Evolutionary conservation across 495 filamentous ascomycete genomes (phyloP).

Genomic region (Durotheca rogersii): DNA sequence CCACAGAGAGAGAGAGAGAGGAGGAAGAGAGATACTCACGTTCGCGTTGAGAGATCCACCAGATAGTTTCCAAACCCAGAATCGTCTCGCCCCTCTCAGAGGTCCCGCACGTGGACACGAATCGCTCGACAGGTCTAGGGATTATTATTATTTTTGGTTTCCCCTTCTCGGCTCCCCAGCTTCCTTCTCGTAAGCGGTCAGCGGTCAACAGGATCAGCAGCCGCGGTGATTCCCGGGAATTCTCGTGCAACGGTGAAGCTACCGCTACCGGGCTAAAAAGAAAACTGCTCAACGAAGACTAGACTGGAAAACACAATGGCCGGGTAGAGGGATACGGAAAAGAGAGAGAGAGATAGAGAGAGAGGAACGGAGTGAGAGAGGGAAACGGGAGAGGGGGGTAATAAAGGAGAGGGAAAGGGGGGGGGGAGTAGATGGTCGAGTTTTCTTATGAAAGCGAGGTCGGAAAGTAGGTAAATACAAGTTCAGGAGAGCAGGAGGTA

Average conservation of each 20-base stretch:
- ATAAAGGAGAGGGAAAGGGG: conserved; percentile 13
- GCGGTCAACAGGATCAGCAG: conserved; percentile 31
- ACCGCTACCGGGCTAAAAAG: too few relatives aligned
- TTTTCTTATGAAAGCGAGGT: conserved; percentile 22
- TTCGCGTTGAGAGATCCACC: conserved; percentile 27
- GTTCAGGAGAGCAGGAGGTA: conserved; percentile 24
- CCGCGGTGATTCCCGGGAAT: conserved; percentile 19
- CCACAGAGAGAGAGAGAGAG: conserved; percentile 15
- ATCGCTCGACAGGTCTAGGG: conserved; percentile 1
- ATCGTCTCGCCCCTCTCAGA: conserved; percentile 26
- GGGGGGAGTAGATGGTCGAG: conserved; percentile 6
- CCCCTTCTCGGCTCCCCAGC: background rate
- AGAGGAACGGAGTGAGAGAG: conserved; percentile 19
- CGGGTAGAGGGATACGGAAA: too few relatives aligned
- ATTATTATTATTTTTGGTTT: conserved; percentile 19
- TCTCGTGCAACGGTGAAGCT: conserved; percentile 25
- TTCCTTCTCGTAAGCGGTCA: conserved; percentile 27
- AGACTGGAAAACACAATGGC: conserved; percentile 23
- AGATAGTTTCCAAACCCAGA: conserved; percentile 27
- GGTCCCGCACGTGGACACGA: conserved; percentile 29
- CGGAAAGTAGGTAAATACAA: conserved; percentile 36
- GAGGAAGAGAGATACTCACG: conserved; percentile 31
- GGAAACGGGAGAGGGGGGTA: too few relatives aligned
- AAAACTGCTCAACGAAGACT: too few relatives aligned
- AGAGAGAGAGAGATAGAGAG: conserved; percentile 14